Evolutionary conservation across 257 asterid species (phyloP), one percentile per base, ranked within the genome.

Genomic region (Marsdenia floribunda): DNA sequence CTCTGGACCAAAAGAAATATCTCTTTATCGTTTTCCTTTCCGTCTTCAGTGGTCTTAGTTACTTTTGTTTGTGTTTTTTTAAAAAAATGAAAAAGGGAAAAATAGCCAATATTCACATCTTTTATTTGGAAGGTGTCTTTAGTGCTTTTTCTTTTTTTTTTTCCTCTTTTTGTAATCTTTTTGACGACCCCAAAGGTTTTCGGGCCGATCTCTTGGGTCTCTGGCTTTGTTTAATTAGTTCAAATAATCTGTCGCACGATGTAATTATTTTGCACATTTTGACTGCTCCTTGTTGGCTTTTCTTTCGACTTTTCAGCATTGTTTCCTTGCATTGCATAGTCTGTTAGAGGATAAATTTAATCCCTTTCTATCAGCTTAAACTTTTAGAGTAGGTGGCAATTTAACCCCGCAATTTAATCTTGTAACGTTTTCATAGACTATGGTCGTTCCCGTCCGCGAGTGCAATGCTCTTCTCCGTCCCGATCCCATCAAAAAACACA

Each of bases 11-110:
- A 79, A 70, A 77, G 38, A 40, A 61, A 78, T 42, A 29, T 78
- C 29, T 74, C 44, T 68, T 47, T 60, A 21, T 33, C 12, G 9
- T 5, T 11, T 44, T 44, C 10, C 12, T 42, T 26, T 78, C 68
- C 75, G 38, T 72, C 50, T 81, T 74, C 79, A 57, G 76, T 75
- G 76, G 70, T 77, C 69, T 75, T 78, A 67, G 73, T 18, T 71
- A 5, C 49, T 68, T 55, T 49, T 66, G 60, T 49, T 38, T 29
- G 73, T 57, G 26, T 22, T 42, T 44, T 22, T 42, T 44, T 6
- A 44, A 44, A 11, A 8, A 42, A 42, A 42, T 5, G 7, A 42
- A 19, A 65, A 35, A 49, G 5, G 26, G 44, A 4, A 50, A 29
- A 74, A 5, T 13, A 21, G 2, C 10, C 6, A 2, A 35, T 24